Evolutionary conservation across 106 monocot species (phyloP), one percentile per base, ranked within the genome.

Genomic region (Acorus calamus): DNA sequence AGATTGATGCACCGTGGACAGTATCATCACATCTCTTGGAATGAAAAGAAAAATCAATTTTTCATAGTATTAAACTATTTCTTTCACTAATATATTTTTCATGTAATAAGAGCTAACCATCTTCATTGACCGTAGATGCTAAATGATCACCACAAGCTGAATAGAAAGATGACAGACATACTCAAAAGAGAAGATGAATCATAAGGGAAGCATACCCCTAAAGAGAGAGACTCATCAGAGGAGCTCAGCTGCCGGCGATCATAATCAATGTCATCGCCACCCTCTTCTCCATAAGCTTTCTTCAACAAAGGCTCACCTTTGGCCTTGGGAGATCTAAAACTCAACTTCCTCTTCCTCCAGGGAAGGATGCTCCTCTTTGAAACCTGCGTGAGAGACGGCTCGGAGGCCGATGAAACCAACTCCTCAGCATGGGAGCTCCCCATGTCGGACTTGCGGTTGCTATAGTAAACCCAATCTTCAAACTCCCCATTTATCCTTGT

Each of bases 221-320:
- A 53, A 52, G 57, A 67, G 49, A 73, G 47, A 52, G 88, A 88
- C 68, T 85, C 88, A 78, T 88, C 92, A 55, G 88, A 83, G 9
- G 84, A 80, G 68, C 77, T 88, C 68, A 88, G 59, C 55, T 80
- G 77, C 53, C 86, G 80, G 2, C 92, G 80, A 53, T 89, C 89
- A 77, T 72, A 69, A 47, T 89, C 89, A 63, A 89, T 94, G 69
- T 89, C 89, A 71, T 94, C 89, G 2, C 89, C 89, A 5, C 89
- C 89, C 2, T 78, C 81, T 49, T 86, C 89, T 66, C 78, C 77
- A 74, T 82, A 78, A 42, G 71, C 72, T 42, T 81, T 81, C 76
- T 89, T 89, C 49, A 89, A 65, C 45, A 94, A 71, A 4, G 93
- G 93, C 62, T 86, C 89, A 4, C 89, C 89, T 79, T 83, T 83